A percentile compares a stretch with the other conserved stretches of the same genome.
Evolutionary conservation across 2,329 filamentous ascomycete species (phyloP).

Genomic region (Trematosphaeria pertusa): DNA sequence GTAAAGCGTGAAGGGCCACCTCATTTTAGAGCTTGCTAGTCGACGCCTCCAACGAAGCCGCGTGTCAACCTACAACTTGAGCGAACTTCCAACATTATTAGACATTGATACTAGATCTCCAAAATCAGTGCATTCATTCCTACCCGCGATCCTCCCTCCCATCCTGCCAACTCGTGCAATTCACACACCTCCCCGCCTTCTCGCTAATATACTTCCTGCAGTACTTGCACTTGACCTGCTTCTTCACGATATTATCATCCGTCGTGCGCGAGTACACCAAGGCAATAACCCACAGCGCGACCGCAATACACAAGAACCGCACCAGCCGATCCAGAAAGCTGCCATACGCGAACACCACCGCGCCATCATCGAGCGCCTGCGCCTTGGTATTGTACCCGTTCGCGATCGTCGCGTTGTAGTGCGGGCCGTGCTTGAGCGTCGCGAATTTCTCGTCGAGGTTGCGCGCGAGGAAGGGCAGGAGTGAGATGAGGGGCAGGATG

Average conservation of each 20-base stretch:
- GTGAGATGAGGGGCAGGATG: slow-evolving; percentile 71
- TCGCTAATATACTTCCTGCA: slow-evolving; percentile 69
- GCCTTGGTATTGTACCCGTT: slow-evolving; percentile 73
- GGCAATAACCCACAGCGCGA: slow-evolving; percentile 70
- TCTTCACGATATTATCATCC: slow-evolving; percentile 74
- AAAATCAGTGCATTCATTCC: too few species aligned
- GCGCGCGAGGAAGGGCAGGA: slow-evolving; percentile 71
- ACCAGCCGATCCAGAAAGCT: slow-evolving; percentile 70
- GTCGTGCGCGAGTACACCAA: slow-evolving; percentile 67
- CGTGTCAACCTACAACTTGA: too few species aligned
- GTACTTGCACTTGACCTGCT: slow-evolving; percentile 71
- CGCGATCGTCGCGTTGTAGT: slow-evolving; percentile 48
- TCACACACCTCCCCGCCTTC: slow-evolving; percentile 65
- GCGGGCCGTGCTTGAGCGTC: slow-evolving; percentile 65
- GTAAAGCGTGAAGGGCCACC: too few species aligned
- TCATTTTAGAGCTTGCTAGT: too few species aligned
- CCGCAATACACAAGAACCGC: slow-evolving; percentile 70
- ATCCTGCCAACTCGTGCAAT: slow-evolving; percentile 66
- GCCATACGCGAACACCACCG: slow-evolving; percentile 76
- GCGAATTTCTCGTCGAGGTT: slow-evolving; percentile 80
- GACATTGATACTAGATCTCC: too few species aligned
- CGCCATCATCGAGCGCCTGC: slow-evolving; percentile 73
- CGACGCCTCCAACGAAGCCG: too few species aligned
- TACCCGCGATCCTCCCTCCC: slow-evolving; percentile 64
- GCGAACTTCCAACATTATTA: too few species aligned